Evolutionary conservation across 2,329 filamentous ascomycete genomes (phyloP), one percentile per base, ranked within the genome.

Genomic region (Fusarium nodosum): DNA sequence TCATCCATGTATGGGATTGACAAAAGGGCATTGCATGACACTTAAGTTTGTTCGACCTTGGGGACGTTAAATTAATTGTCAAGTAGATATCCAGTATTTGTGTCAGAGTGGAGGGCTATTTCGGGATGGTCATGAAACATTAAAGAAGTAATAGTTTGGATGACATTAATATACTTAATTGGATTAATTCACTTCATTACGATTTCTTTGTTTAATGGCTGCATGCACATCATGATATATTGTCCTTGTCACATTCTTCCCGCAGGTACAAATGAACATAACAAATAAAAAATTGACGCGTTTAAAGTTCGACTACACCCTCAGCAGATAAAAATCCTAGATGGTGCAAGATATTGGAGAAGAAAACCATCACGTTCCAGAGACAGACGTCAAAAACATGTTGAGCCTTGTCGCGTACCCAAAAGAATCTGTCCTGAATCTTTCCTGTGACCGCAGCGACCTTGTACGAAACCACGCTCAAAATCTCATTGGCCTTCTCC

Each of bases 391-490:
- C 62, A 3, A 65, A 65, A 2, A 65, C 1, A 22, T 34, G 18
- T 33, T 65, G 62, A 2, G 41, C 53, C 22, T 64, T 53, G 7
- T 65, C 60, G 3, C 64, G 20, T 4, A 65, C 10, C 6, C 10
- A 18, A 22, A 18, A 31, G 16, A 65, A 42, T 2, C 15, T 26
- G 2, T 9, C 12, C 7, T 34, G 30, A 7, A 26, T 7, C 0
- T 12, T 38, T 16, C 16, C 30, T 5, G 24, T 13, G 20, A 60
- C 6, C 2, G 6, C 31, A 2, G n/a, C 18, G 16, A 22, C 16
- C 18, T 30, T 59, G 2, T 20, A 8, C 18, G 24, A 7, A 22
- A 9, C 60, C 24, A 38, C 0, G 20, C 33, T 11, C 24, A 47
- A 30, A 5, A 41, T 7, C 22, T 64, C 50, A 1, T 34, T 24